Conservation (phyloP, 176 grass and related monocot species). For the Aegilops longissima region DNA sequence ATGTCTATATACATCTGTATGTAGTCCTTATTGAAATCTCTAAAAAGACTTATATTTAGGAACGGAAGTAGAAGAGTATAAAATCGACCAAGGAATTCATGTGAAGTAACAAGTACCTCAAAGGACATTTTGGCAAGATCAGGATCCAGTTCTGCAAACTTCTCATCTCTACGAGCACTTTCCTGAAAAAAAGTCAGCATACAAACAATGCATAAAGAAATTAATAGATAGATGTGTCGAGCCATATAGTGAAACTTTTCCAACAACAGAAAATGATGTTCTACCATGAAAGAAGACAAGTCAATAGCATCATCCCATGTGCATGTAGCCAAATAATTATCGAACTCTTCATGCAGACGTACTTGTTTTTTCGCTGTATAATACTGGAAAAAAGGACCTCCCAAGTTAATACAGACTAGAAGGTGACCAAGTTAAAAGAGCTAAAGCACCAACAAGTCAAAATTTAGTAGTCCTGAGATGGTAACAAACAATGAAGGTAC, state of each 20-base stretch:
- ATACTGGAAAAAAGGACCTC: background rate
- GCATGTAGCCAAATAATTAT: background rate
- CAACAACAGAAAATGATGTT: background rate
- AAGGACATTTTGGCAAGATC: constrained; percentile 15
- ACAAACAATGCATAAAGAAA: background rate
- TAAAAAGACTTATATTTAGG: too few relatives aligned
- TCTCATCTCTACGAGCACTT: background rate
- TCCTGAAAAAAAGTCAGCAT: background rate
- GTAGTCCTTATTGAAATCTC: too few relatives aligned
- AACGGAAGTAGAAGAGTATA: background rate
- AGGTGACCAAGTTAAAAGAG: background rate
- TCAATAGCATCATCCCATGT: background rate
- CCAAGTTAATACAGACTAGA: background rate
- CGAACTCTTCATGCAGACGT: background rate
- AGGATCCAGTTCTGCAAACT: background rate
- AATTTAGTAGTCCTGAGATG: background rate
- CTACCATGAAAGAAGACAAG: background rate
- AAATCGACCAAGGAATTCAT: background rate
- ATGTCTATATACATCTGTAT: too few relatives aligned
- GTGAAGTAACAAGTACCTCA: constrained; percentile 3
- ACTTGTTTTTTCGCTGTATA: background rate
- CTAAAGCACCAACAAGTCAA: background rate
- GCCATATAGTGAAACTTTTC: background rate
- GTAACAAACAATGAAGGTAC: background rate
- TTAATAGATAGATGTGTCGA: background rate